These are phyloP conservation scores for Mycotypha africana DNA, from an alignment of 371 early-diverging fungal genomes.

Conservation along the genomic window DNA sequence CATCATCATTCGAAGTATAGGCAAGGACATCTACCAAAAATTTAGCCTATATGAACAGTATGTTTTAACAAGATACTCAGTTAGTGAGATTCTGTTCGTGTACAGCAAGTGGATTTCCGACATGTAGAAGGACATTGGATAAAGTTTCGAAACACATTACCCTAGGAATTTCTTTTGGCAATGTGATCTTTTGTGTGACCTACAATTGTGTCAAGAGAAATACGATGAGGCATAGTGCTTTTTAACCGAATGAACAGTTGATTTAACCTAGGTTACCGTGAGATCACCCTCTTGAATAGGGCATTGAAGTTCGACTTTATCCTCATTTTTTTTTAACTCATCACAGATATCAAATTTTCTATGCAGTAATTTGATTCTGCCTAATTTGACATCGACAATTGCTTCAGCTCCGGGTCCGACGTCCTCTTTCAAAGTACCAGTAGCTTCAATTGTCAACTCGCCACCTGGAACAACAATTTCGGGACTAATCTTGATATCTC, in stretches of 20 bases:
- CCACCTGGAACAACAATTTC: constrained; percentile 9
- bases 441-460: constrained; percentile 9
- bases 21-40: constrained; percentile 8
- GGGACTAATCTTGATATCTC: constrained; percentile 3
- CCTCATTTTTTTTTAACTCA: constrained; percentile 8
- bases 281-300: constrained; percentile 10
- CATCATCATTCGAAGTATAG: not conserved
- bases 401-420: constrained; percentile 7
- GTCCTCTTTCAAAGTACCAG: not conserved
- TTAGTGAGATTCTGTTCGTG: too few species aligned
- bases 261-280: too few species aligned
- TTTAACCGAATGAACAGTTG: too few species aligned
- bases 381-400: constrained; percentile 12
- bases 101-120: too few species aligned
- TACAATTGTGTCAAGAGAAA: not conserved
- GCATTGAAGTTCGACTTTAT: constrained; percentile 16
- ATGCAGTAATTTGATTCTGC: constrained; percentile 5
- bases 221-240: not conserved
- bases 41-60: constrained; percentile 4
- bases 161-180: constrained; percentile 19
- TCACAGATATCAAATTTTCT: constrained; percentile 17
- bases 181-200: constrained; percentile 14
- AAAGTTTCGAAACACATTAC: constrained; percentile 10
- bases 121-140: not conserved
- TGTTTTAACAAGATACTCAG: too few species aligned